Evolutionary conservation across 148 eudicot genomes (phyloP).

Genomic region (Vaccinium myrtillus): DNA sequence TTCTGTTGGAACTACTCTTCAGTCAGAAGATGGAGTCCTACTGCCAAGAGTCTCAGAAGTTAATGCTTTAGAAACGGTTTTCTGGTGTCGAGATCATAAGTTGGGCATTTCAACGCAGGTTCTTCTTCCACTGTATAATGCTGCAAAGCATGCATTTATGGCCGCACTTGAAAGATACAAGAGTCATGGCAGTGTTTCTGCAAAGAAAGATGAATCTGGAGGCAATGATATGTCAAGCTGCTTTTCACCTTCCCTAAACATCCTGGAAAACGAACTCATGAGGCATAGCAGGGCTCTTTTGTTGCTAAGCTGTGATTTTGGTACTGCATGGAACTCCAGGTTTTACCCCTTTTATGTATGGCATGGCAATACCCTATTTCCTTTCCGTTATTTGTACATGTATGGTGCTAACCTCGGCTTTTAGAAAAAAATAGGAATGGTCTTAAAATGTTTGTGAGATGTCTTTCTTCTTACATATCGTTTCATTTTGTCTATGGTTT

Average conservation of each 20-base stretch:
- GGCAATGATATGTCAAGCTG: conserved; percentile 16
- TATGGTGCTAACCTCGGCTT: not conserved
- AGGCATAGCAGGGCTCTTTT: conserved; percentile 77
- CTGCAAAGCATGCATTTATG: conserved; percentile 63
- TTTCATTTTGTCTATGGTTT: not conserved
- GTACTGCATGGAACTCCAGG: conserved; percentile 96
- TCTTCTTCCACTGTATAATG: conserved; percentile 61
- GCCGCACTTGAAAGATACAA: conserved; percentile 45
- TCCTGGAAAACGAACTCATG: conserved; percentile 58
- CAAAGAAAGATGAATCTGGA: conserved; percentile 15
- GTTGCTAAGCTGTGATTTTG: conserved; percentile 79
- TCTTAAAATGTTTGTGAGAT: conserved; percentile 2
- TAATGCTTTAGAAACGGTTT: conserved; percentile 30
- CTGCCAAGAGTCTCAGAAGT: conserved; percentile 13
- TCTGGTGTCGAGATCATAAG: conserved; percentile 81
- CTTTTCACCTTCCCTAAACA: conserved; percentile 20
- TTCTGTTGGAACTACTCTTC: conserved; percentile 14
- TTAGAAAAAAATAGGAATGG: not conserved
- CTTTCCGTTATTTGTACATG: not conserved
- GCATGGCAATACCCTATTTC: not conserved
- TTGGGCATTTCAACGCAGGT: conserved; percentile 70
- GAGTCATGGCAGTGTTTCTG: conserved; percentile 11
- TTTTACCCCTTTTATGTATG: conserved; percentile 19
- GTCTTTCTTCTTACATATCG: not conserved
- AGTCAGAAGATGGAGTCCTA: conserved; percentile 23